Conservation (phyloP, 805 yeast species). For the Metschnikowia baotianmanensis region DNA sequence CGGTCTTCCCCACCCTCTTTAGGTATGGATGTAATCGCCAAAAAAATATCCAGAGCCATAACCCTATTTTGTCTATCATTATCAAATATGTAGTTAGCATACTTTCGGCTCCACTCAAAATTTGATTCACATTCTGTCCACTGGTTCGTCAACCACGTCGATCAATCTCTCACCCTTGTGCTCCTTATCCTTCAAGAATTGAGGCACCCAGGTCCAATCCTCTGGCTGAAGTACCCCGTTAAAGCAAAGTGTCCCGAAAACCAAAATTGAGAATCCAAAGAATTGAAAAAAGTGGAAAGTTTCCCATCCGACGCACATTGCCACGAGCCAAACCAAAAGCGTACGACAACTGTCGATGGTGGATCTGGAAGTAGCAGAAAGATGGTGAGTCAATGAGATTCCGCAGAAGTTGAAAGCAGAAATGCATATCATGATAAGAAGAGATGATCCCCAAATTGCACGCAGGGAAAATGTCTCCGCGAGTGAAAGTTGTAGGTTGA, state of each 20-base stretch:
- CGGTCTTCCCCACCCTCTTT: no score
- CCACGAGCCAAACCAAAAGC: constrained; percentile 69
- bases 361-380: constrained; percentile 76
- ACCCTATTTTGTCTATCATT: no score
- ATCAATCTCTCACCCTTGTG: constrained; percentile 20
- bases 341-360: constrained; percentile 80
- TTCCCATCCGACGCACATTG: constrained; percentile 75
- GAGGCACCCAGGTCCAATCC: constrained; percentile 46
- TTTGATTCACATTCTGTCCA: constrained; percentile 26
- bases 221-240: constrained; percentile 65
- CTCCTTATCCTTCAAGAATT: constrained; percentile 32
- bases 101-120: no score
- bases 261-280: constrained; percentile 60
- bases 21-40: no score
- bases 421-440: constrained; percentile 69
- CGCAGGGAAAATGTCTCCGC: constrained; percentile 44
- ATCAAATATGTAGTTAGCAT: no score
- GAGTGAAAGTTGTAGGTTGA: constrained; percentile 54
- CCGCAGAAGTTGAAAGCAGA: constrained; percentile 74
- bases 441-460: constrained; percentile 49
- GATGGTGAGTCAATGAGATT: constrained; percentile 57
- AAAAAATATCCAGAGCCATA: no score
- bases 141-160: constrained; percentile 30
- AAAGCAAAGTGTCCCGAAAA: constrained; percentile 70
- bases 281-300: constrained; percentile 59